Evolutionary conservation across 169 alveolate species (phyloP).

Genomic region (Plasmodium ovale): DNA sequence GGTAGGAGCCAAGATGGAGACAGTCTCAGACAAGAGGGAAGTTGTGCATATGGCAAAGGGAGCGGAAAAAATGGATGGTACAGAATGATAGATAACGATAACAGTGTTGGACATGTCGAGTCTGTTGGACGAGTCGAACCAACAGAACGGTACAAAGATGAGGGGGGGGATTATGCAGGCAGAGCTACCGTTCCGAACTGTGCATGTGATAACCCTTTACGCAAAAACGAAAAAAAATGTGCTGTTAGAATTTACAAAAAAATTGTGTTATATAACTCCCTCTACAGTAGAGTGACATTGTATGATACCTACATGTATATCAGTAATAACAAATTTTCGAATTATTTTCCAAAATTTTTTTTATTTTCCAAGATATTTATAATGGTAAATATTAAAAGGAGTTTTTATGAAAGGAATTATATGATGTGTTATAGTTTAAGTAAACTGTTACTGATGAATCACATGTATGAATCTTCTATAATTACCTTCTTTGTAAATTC

Average conservation of each 20-base stretch:
- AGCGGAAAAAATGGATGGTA: neutral
- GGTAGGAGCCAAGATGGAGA: neutral
- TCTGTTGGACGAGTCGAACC: too few relatives aligned
- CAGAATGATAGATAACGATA: too few relatives aligned
- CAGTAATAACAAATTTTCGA: conserved; percentile 46
- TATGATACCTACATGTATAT: conserved; percentile 48
- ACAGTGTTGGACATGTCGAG: too few relatives aligned
- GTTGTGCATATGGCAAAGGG: neutral
- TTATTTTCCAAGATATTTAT: conserved; percentile 56
- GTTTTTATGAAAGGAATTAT: conserved; percentile 70
- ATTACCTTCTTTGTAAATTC: conserved; percentile 69
- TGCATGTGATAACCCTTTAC: neutral
- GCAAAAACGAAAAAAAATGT: neutral
- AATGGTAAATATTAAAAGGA: conserved; percentile 61
- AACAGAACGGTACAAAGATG: neutral
- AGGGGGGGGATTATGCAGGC: neutral
- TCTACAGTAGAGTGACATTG: conserved; percentile 37
- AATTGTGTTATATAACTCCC: conserved; percentile 37
- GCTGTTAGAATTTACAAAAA: conserved; percentile 18
- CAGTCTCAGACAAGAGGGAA: neutral
- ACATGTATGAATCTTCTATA: conserved; percentile 43
- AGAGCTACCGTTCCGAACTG: neutral
- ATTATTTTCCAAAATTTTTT: conserved; percentile 63
- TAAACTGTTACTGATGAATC: conserved; percentile 30
- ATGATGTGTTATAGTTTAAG: conserved; percentile 62